Evolutionary conservation across 441 rosid species (phyloP).

Genomic region (Adansonia madagascariensis): DNA sequence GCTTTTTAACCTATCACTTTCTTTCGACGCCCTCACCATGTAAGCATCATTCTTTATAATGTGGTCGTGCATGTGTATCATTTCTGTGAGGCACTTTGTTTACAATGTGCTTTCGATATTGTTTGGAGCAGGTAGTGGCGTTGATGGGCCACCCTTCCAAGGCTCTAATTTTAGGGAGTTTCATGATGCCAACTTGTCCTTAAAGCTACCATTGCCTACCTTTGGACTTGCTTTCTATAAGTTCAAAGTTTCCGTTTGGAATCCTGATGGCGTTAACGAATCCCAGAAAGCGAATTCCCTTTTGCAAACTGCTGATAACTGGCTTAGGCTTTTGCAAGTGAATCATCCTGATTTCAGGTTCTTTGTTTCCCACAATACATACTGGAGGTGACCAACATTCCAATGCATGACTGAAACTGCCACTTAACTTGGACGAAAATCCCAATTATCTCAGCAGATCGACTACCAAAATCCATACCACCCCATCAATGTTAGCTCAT

Average conservation of each 20-base stretch:
- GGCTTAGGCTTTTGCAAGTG: constrained; percentile 70
- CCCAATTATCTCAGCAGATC: not conserved
- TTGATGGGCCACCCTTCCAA: constrained; percentile 33
- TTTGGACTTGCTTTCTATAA: constrained; percentile 87
- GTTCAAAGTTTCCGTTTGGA: constrained; percentile 80
- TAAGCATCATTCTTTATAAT: constrained; percentile 30
- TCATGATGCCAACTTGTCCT: constrained; percentile 34
- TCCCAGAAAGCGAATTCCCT: constrained; percentile 59
- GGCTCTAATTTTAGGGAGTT: constrained; percentile 41
- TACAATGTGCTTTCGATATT: constrained; percentile 15
- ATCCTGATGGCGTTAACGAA: constrained; percentile 56
- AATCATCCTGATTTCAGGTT: constrained; percentile 79
- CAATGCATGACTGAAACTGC: not conserved
- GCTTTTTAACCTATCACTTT: constrained; percentile 83
- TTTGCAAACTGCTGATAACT: constrained; percentile 61
- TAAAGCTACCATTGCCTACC: constrained; percentile 60
- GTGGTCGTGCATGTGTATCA: not conserved
- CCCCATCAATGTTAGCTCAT: not conserved
- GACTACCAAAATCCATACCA: not conserved
- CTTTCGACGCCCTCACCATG: constrained; percentile 61
- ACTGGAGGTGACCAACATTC: constrained; percentile 35
- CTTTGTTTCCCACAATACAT: constrained; percentile 57
- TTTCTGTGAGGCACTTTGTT: constrained; percentile 2
- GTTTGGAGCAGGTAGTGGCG: constrained; percentile 40
- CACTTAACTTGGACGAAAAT: constrained; percentile 17